These are phyloP conservation scores for Aspergillaceae sp. DNA, from an alignment of 2,329 filamentous ascomycete species.

Conservation along the genomic window DNA sequence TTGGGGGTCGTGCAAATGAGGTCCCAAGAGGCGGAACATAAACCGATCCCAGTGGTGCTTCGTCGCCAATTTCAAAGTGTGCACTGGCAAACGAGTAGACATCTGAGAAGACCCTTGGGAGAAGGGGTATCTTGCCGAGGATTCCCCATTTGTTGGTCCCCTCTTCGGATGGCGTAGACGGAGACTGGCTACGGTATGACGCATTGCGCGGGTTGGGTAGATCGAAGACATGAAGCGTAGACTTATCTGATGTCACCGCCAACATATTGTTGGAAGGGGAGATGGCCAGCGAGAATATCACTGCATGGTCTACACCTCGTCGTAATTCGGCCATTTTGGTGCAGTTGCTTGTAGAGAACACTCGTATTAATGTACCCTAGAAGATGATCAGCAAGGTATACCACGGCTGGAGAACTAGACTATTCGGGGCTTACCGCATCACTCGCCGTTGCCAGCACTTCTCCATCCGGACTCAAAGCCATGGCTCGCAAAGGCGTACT, in stretches of 20 bases:
- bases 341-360: slow-evolving; percentile 73
- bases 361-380: slow-evolving; percentile 77
- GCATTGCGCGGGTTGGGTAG: slow-evolving; percentile 46
- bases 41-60: slow-evolving; percentile 41
- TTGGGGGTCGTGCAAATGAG: slow-evolving; percentile 55
- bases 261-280: slow-evolving; percentile 71
- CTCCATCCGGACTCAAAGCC: slow-evolving; percentile 68
- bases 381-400: slow-evolving; percentile 10
- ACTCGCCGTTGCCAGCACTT: slow-evolving; percentile 79
- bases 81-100: slow-evolving; percentile 75
- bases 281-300: slow-evolving; percentile 80
- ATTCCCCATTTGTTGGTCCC: slow-evolving; percentile 74
- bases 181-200: slow-evolving; percentile 27
- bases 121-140: slow-evolving; percentile 69
- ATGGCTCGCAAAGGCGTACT: slow-evolving; percentile 69
- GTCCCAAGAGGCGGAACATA: slow-evolving; percentile 44
- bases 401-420: not conserved
- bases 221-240: slow-evolving; percentile 89
- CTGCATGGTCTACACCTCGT: slow-evolving; percentile 78
- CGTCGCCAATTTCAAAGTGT: slow-evolving; percentile 76
- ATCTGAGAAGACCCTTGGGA: slow-evolving; percentile 83
- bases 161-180: slow-evolving; percentile 30
- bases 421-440: slow-evolving; percentile 50
- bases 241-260: slow-evolving; percentile 93
- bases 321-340: slow-evolving; percentile 76